Evolutionary conservation across 108 stramenopile genomes (phyloP), one percentile per base, ranked within the genome.

Genomic region (Nannochloropsis gaditana): DNA sequence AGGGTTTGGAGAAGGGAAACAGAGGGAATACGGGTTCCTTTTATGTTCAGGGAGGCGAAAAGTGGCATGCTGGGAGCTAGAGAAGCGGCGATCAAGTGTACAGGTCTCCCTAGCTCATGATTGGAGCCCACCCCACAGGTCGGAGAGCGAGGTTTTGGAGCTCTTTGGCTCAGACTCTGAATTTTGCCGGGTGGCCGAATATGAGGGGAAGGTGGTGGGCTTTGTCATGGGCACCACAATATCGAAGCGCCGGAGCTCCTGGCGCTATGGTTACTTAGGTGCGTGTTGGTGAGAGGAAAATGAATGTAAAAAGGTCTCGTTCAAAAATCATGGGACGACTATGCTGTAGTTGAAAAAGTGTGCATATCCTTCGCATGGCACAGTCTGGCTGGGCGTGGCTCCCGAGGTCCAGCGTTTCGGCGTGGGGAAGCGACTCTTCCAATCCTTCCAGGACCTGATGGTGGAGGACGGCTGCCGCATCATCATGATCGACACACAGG

Each of bases 351-450:
- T 31, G 31, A 31, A 31, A 31, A 31, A 31, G 31, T 31, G 31
- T 31, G 1, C 31, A 31, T 31, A 31, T 31, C 31, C 31, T 31
- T 31, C 0, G 31, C 31, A 31, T 31, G 31, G 31, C 31, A 73
- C 59, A 73, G 59, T 73, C 59, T 73, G 59, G 59, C 59, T 73
- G 59, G 59, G 59, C 59, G 59, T 73, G 19, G 59, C 59, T n/a
- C 59, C 59, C 59, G 59, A 73, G 59, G 59, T 73, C 19, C 59
- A 73, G n/a, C 59, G 59, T 3, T 73, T 73, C n/a, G 59, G 59
- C n/a, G 59, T 73, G 8, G 59, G 59, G 19, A 73, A 73, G 8
- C 59, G 59, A 4, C 59, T 73, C 19, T 73, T 73, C 59, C 59
- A 73, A 73, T 15, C 6, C 15, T 73, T 73, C n/a, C 59, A 73